A percentile compares a stretch with the other conserved stretches of the same genome.
These are phyloP conservation scores for Buxus sempervirens DNA, from an alignment of 164 flowering plant species.

Conservation along the genomic window DNA sequence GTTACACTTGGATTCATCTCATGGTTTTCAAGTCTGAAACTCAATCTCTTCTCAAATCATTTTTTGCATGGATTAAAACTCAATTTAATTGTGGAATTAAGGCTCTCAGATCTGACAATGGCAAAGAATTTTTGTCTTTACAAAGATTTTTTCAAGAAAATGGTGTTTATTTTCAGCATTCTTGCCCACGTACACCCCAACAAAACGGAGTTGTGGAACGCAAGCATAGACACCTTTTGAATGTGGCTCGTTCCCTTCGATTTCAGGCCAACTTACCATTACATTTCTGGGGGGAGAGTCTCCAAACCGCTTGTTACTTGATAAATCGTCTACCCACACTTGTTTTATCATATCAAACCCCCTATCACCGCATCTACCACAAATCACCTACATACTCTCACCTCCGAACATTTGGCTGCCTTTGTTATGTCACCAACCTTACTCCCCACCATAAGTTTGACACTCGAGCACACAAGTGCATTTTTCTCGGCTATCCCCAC, in stretches of 20 bases:
- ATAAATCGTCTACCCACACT: not conserved
- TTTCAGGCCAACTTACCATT: not conserved
- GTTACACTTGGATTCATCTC: not conserved
- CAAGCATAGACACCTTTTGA: not conserved
- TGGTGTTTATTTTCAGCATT: not conserved
- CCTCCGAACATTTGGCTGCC: not conserved
- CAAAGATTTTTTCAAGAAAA: too few relatives aligned
- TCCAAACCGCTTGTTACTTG: not conserved
- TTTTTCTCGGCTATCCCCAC: not conserved
- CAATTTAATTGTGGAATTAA: not conserved
- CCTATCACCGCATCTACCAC: not conserved
- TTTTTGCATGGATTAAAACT: not conserved
- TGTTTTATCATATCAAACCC: not conserved
- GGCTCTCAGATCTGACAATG: not conserved
- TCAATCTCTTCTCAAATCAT: not conserved
- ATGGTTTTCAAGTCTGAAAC: not conserved
- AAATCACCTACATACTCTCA: not conserved
- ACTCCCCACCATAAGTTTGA: not conserved
- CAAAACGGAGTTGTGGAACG: not conserved
- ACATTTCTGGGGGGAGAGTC: not conserved
- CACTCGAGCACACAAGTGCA: not conserved
- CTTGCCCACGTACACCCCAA: not conserved
- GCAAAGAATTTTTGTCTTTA: not conserved
- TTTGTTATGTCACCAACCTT: not conserved
- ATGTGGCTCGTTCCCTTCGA: not conserved